phyloP scores from a whole-genome alignment of 192 early-diverging fungal genomes.

The Coemansia sp. region DNA sequence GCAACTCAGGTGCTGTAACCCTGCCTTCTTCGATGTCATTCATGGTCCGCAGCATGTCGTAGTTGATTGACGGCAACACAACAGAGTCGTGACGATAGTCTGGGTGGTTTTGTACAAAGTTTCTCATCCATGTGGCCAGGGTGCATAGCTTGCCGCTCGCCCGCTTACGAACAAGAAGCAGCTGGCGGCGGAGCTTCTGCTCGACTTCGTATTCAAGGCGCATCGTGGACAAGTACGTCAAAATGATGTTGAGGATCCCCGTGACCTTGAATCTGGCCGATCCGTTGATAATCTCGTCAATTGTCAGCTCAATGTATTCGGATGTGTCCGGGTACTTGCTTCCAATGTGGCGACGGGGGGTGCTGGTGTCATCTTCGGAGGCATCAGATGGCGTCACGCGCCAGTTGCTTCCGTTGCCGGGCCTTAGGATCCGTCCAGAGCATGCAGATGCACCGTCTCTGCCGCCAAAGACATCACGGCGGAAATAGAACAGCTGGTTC shows the following conservation, averaged over 20 bases:
- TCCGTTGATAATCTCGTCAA: slow-evolving; percentile 95
- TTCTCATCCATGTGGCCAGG: slow-evolving; percentile 85
- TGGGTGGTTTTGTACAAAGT: slow-evolving; percentile 83
- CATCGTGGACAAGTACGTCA: slow-evolving; percentile 73
- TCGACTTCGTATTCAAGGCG: slow-evolving; percentile 74
- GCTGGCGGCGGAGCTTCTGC: slow-evolving; percentile 70
- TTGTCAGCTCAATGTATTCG: slow-evolving; percentile 76
- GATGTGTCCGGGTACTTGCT: slow-evolving; percentile 38
- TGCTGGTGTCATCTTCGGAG: not conserved
- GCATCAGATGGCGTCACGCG: slow-evolving; percentile 7
- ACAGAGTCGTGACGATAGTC: slow-evolving; percentile 89
- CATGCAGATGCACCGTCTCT: slow-evolving; percentile 42
- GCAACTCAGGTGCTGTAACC: slow-evolving; percentile 37
- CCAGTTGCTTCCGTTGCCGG: slow-evolving; percentile 16
- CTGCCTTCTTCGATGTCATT: slow-evolving; percentile 52
- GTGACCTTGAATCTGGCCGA: slow-evolving; percentile 61
- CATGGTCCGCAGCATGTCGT: slow-evolving; percentile 70
- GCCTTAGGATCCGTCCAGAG: slow-evolving; percentile 38
- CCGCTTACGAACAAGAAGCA: slow-evolving; percentile 73
- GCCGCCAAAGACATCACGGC: slow-evolving; percentile 72
- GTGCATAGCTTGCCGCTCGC: slow-evolving; percentile 86
- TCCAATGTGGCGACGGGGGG: slow-evolving; percentile 6
- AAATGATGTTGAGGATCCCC: slow-evolving; percentile 81
- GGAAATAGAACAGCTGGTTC: slow-evolving; percentile 85
- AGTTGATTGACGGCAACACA: slow-evolving; percentile 78